Conservation (phyloP, 179 eudicot species). For the Camellia oleifera region DNA sequence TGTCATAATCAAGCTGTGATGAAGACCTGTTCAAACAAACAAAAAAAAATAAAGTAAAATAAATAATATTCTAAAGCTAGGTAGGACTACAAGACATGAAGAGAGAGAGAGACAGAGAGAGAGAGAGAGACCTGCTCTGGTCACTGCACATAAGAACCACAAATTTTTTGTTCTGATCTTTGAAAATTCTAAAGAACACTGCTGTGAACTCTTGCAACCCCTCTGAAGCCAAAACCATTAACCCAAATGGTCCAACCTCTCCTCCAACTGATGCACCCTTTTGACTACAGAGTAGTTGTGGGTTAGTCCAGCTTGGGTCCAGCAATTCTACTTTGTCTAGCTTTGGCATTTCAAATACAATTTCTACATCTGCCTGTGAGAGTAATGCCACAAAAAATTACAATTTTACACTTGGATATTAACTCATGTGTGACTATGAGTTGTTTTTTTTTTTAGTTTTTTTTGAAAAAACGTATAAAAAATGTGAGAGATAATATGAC, state of each 20-base stretch:
- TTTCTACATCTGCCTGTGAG: slow-evolving; percentile 52
- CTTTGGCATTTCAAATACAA: slow-evolving; percentile 40
- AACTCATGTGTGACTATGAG: neutral
- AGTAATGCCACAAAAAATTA: neutral
- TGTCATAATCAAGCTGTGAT: slow-evolving; percentile 44
- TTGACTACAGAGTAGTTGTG: slow-evolving; percentile 38
- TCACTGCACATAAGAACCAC: slow-evolving; percentile 54
- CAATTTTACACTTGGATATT: neutral
- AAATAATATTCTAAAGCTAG: neutral
- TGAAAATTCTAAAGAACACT: slow-evolving; percentile 47
- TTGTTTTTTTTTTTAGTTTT: too few relatives aligned
- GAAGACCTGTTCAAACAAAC: slow-evolving; percentile 45
- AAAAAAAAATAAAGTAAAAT: too few relatives aligned
- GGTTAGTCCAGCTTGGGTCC: slow-evolving; percentile 41
- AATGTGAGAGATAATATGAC: too few relatives aligned
- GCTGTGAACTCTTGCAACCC: slow-evolving; percentile 49
- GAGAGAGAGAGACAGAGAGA: neutral
- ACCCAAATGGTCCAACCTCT: slow-evolving; percentile 56
- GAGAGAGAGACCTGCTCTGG: slow-evolving; percentile 34
- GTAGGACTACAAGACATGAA: neutral
- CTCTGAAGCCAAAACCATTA: slow-evolving; percentile 47
- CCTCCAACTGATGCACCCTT: slow-evolving; percentile 35
- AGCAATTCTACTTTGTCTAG: slow-evolving; percentile 37
- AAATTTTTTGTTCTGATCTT: slow-evolving; percentile 13
- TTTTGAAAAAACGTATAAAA: too few relatives aligned